Percentiles rank a stretch among this genome's conserved stretches.
Conservation (phyloP, 805 yeast species). For the Cyberlindnera bimundalis region DNA sequence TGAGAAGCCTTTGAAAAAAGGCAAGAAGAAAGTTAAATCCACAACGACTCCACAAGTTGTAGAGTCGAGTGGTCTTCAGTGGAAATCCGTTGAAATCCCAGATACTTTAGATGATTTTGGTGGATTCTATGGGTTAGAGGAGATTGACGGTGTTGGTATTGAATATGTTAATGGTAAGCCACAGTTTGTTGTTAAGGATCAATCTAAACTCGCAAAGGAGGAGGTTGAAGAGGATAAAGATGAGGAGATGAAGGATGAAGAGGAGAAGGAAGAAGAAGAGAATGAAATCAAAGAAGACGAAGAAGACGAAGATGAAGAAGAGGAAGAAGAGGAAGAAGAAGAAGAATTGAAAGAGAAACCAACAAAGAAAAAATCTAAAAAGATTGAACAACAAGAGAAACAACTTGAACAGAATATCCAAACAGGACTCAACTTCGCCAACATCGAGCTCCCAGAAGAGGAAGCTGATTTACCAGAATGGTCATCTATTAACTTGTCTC, state of each 20-base stretch:
- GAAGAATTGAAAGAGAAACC: slow-evolving; percentile 22
- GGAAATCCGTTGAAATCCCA: slow-evolving; percentile 84
- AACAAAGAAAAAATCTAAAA: slow-evolving; percentile 11
- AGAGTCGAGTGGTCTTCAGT: slow-evolving; percentile 49
- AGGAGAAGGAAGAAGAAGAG: slow-evolving; percentile 10
- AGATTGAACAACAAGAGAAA: slow-evolving; percentile 21
- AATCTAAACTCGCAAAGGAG: slow-evolving; percentile 19
- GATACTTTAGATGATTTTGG: slow-evolving; percentile 83
- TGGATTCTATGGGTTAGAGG: slow-evolving; percentile 91
- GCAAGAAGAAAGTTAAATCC: slow-evolving; percentile 5
- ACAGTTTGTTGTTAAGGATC: slow-evolving; percentile 47
- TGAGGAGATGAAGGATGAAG: slow-evolving; percentile 26
- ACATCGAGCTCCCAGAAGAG: slow-evolving; percentile 32
- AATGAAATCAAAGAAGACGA: slow-evolving; percentile 25
- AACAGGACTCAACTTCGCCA: slow-evolving; percentile 28
- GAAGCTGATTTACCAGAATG: slow-evolving; percentile 58
- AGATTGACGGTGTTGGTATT: slow-evolving; percentile 88
- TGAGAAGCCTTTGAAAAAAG: slow-evolving; percentile 8
- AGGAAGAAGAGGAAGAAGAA: slow-evolving; percentile 22
- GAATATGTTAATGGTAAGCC: slow-evolving; percentile 67
- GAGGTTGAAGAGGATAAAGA: slow-evolving; percentile 22
- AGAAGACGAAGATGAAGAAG: slow-evolving; percentile 21
- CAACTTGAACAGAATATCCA: slow-evolving; percentile 17
- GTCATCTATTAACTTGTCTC: slow-evolving; percentile 47
- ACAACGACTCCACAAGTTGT: slow-evolving; percentile 29